phyloP scores from a whole-genome alignment of 83 land plant genomes.

The Diphasiastrum complanatum region DNA sequence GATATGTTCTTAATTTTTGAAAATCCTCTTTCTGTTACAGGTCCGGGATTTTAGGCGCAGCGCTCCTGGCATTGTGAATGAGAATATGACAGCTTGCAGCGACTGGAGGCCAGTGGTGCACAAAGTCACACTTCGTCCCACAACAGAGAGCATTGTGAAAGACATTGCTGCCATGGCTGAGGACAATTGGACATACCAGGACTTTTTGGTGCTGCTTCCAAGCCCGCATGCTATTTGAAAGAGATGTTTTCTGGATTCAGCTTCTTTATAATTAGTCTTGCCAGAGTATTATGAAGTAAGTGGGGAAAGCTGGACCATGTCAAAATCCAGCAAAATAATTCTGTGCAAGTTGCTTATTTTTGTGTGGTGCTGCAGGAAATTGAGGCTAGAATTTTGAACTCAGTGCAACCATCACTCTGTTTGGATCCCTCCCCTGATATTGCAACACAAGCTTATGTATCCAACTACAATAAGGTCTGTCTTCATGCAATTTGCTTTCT shows the following conservation, averaged over 20 bases:
- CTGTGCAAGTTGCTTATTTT: not conserved
- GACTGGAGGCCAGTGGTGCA: too few relatives aligned
- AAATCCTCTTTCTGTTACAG: too few relatives aligned
- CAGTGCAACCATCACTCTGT: constrained; percentile 71
- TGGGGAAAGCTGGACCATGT: not conserved
- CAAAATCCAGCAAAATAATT: not conserved
- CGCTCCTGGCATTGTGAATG: too few relatives aligned
- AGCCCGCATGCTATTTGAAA: too few relatives aligned
- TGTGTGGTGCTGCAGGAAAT: constrained; percentile 64
- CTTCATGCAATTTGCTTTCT: not conserved
- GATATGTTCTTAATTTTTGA: too few relatives aligned
- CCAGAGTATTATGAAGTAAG: not conserved
- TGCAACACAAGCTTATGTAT: constrained; percentile 44
- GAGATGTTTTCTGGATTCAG: not conserved
- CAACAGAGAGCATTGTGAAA: too few relatives aligned
- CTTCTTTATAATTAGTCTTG: not conserved
- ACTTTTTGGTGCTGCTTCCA: constrained; percentile 79
- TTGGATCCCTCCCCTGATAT: constrained; percentile 77
- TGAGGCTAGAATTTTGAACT: constrained; percentile 82
- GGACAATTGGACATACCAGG: constrained; percentile 84
- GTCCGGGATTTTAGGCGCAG: too few relatives aligned
- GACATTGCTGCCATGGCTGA: constrained; percentile 55
- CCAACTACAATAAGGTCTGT: constrained; percentile 39
- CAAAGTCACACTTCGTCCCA: too few relatives aligned
- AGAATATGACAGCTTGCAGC: too few relatives aligned